Conservation (phyloP, 208 protist species). For the Acanthamoeba royreba region DNA sequence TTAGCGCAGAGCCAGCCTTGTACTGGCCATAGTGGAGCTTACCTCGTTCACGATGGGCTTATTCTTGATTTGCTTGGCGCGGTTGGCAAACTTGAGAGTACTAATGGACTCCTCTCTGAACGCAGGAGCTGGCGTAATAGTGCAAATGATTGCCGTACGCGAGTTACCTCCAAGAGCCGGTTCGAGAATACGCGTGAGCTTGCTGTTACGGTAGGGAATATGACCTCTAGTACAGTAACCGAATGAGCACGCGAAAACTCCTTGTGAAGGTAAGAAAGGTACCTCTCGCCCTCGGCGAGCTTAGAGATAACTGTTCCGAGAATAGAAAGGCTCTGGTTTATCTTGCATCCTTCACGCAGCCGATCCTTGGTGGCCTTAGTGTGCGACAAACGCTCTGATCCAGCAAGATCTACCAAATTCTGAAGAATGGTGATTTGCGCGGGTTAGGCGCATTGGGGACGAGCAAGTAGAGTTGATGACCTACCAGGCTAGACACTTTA, state of each 20-base stretch:
- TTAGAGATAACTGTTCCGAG: constrained; percentile 81
- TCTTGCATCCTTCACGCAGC: constrained; percentile 92
- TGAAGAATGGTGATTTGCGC: constrained; percentile 75
- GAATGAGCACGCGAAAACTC: too few relatives aligned
- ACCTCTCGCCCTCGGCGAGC: constrained; percentile 62
- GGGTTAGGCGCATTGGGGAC: neutral
- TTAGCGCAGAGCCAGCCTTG: neutral
- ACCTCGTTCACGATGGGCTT: constrained; percentile 80
- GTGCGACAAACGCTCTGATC: constrained; percentile 91
- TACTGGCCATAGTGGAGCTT: neutral
- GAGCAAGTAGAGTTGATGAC: neutral
- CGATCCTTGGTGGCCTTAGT: constrained; percentile 90
- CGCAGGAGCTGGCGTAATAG: constrained; percentile 65
- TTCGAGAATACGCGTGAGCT: constrained; percentile 82
- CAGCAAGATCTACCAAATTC: constrained; percentile 96
- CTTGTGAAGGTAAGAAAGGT: too few relatives aligned
- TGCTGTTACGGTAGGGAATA: constrained; percentile 83
- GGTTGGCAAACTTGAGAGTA: constrained; percentile 81
- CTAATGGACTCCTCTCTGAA: constrained; percentile 46
- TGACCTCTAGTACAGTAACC: too few relatives aligned
- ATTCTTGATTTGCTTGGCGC: constrained; percentile 80
- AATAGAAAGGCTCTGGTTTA: constrained; percentile 94
- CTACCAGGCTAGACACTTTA: constrained; percentile 32
- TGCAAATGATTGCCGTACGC: constrained; percentile 79
- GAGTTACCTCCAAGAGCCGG: constrained; percentile 79